Conservation (phyloP, 176 grass and related monocot genomes). For the Triticum turgidum region DNA sequence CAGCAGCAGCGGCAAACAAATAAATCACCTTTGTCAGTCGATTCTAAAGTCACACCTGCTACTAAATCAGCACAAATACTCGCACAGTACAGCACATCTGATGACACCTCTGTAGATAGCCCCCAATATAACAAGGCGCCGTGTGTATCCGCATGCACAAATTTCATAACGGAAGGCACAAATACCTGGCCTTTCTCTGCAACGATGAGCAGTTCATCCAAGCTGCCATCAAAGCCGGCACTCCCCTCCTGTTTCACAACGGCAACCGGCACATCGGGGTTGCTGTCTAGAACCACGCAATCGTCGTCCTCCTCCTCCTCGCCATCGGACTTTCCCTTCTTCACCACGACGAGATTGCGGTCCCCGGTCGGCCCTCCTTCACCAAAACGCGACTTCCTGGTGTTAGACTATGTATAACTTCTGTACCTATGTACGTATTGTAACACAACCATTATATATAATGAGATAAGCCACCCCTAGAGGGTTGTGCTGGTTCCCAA, state of each 20-base stretch:
- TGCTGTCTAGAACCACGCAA: conserved; percentile 63
- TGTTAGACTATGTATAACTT: no score
- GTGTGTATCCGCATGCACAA: no score
- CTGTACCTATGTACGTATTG: no score
- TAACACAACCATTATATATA: no score
- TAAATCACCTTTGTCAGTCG: background rate
- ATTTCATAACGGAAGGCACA: conserved; percentile 17
- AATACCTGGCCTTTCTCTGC: conserved; percentile 83
- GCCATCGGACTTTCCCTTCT: background rate
- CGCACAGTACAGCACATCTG: conserved; percentile 9
- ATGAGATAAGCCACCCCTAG: no score
- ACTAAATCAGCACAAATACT: background rate
- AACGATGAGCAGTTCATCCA: conserved; percentile 74
- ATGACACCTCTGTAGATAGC: background rate
- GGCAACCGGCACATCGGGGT: conserved; percentile 47
- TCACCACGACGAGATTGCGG: background rate
- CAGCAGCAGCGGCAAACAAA: no score
- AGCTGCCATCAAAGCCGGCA: conserved; percentile 19
- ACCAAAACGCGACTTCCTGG: background rate
- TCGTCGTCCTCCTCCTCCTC: conserved; percentile 53
- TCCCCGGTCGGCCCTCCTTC: background rate
- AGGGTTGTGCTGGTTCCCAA: no score
- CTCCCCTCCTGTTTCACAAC: conserved; percentile 17
- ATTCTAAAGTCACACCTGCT: background rate
- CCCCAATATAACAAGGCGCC: no score